phyloP scores from a whole-genome alignment of 1,284 basidiomycete species.

The Mycosarcoma maydis region DNA sequence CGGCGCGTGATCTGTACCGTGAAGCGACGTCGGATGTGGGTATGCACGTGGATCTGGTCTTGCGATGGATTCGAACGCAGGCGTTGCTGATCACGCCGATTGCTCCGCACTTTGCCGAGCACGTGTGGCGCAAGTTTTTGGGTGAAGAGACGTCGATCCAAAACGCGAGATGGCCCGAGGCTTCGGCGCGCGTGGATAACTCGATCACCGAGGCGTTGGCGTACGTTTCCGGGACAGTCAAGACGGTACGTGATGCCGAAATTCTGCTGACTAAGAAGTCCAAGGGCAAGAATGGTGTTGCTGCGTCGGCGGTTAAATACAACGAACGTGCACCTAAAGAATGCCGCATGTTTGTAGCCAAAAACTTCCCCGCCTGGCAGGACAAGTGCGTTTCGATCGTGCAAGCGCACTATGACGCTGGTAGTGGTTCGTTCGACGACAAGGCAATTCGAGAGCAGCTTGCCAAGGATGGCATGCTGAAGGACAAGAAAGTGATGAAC shows the following conservation, averaged over 20 bases:
- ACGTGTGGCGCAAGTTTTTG: constrained; percentile 80
- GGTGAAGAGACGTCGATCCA: constrained; percentile 85
- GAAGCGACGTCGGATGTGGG: constrained; percentile 83
- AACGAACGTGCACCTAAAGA: constrained; percentile 73
- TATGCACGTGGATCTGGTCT: constrained; percentile 81
- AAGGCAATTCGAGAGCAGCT: constrained; percentile 79
- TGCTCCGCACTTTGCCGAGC: constrained; percentile 94
- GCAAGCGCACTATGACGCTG: constrained; percentile 75
- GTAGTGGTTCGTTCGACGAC: constrained; percentile 81
- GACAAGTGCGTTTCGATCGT: constrained; percentile 81
- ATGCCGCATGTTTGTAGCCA: constrained; percentile 88
- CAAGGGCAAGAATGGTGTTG: constrained; percentile 52
- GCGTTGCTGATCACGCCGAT: constrained; percentile 85
- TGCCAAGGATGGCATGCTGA: constrained; percentile 81
- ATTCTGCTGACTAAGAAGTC: constrained; percentile 53
- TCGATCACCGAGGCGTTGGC: constrained; percentile 70
- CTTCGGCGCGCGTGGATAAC: constrained; percentile 72
- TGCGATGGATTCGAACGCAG: constrained; percentile 83
- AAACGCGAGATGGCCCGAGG: constrained; percentile 78
- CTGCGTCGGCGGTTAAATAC: constrained; percentile 45
- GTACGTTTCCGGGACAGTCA: constrained; percentile 86
- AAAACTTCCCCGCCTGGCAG: constrained; percentile 93
- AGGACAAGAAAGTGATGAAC: constrained; percentile 96
- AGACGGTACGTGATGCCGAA: constrained; percentile 91
- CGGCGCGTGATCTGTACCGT: constrained; percentile 93